Base-by-base conservation (phyloP, 2,329 filamentous ascomycete species). In the Colletotrichum spinosum region DNA sequence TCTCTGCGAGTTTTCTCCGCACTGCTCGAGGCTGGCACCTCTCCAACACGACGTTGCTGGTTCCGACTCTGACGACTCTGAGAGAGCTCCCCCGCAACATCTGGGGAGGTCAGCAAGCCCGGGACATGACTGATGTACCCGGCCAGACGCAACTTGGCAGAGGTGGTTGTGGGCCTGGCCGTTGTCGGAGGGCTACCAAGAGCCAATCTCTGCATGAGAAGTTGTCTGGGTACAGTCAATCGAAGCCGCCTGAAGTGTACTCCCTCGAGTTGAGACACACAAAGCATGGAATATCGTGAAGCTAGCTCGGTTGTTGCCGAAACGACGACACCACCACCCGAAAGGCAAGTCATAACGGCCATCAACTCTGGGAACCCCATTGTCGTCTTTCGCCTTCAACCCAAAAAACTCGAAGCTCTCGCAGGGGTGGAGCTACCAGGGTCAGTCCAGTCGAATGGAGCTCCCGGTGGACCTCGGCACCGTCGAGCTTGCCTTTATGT, bases 121-220 rank as follows among this genome's bases (percentile, higher is more conserved):
- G 57, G 45, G 45, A 61, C 56, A 61, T 65, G 61, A 65, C 57
- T 65, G 56, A 44, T 65, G 62, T 55, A 61, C 52, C 62, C 46
- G 58, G 52, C 57, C 42, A 41, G 39, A 53, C 50, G 37, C 51
- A 60, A 55, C 57, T 65, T 61, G 57, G 46, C 62, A 55, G 45
- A 33, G 46, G 46, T 48, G 15, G 39, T 12, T 46, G 57, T 55
- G 58, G 62, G 52, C 62, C 57, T 17, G 50, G 56, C 56, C 61
- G 56, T 55, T 65, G 56, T 60, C 61, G 61, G 61, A 65, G 17
- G 17, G 17, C 17, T 17, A 17, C 2, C 17, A 17, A 17, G 17
- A 17, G 17, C 17, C 17, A 17, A 17, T 17, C 17, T 17, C 2
- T 25, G 25, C 25, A 25, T 25, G 25, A 25, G 25, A 25, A 25